Evolutionary conservation across 805 yeast genomes (phyloP).

Genomic region (Candida hispaniensis): DNA sequence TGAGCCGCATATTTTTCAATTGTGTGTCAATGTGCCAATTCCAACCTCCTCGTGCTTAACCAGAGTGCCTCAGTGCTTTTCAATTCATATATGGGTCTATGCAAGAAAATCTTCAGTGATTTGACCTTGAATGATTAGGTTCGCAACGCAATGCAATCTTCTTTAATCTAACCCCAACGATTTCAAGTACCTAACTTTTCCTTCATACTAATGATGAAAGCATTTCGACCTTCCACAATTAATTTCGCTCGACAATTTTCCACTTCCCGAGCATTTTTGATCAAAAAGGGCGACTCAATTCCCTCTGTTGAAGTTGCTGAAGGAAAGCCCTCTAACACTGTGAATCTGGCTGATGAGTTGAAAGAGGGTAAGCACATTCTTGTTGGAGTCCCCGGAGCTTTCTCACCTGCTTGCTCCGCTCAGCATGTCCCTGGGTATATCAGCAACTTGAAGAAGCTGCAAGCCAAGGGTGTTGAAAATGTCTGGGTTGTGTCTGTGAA

Average conservation of each 20-base stretch:
- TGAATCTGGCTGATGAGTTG: conserved; percentile 43
- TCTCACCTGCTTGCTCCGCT: conserved; percentile 68
- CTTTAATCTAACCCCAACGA: too few species aligned
- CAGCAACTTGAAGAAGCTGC: conserved; percentile 39
- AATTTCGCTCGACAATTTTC: conserved; percentile 19
- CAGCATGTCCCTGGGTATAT: conserved; percentile 68
- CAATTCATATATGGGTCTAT: too few species aligned
- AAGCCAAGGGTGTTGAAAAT: conserved; percentile 52
- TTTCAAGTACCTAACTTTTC: too few species aligned
- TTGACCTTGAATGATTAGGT: too few species aligned
- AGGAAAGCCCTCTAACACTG: conserved; percentile 53
- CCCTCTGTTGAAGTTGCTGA: conserved; percentile 48
- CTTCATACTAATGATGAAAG: too few species aligned
- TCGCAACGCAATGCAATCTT: too few species aligned
- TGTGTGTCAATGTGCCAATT: too few species aligned
- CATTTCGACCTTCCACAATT: too few species aligned
- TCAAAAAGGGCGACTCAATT: conserved; percentile 49
- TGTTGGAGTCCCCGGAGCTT: conserved; percentile 66
- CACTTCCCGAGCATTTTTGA: conserved; percentile 23
- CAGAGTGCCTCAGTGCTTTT: too few species aligned
- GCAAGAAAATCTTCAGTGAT: too few species aligned
- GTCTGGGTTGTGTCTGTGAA: conserved; percentile 68
- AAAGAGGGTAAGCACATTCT: conserved; percentile 42
- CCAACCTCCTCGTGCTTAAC: too few species aligned
- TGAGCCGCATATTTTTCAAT: too few species aligned